These are phyloP conservation scores for Hura crepitans DNA, from an alignment of 441 rosid genomes.

Conservation along the genomic window DNA sequence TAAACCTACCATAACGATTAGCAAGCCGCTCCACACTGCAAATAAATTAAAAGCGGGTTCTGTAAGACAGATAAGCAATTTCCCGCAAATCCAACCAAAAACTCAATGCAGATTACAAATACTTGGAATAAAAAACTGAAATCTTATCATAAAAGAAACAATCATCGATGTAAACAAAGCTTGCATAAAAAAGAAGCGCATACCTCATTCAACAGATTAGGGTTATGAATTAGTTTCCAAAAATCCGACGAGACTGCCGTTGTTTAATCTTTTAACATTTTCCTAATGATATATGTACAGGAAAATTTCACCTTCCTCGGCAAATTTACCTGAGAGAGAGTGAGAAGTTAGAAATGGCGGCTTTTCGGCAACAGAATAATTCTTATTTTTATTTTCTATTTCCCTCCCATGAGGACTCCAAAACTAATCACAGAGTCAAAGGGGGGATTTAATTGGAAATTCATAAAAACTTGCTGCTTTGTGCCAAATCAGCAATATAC, in stretches of 20 bases:
- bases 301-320: not conserved
- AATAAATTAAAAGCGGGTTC: too few relatives aligned
- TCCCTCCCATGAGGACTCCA: not conserved
- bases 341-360: not conserved
- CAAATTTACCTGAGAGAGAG: not conserved
- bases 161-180: not conserved
- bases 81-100: not conserved
- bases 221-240: not conserved
- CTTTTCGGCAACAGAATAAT: not conserved
- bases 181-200: not conserved
- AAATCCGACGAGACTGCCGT: not conserved
- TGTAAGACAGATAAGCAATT: not conserved
- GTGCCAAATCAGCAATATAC: slow-evolving; percentile 4
- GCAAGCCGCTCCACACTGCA: not conserved
- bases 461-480: not conserved
- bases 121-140: not conserved
- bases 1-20: not conserved
- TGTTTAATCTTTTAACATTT: not conserved
- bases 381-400: not conserved
- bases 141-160: not conserved
- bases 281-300: not conserved
- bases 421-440: not conserved
- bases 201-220: slow-evolving; percentile 22
- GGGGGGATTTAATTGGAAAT: not conserved
- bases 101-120: not conserved